Evolutionary conservation across 1,139 yeast genomes (phyloP), one percentile per base, ranked within the genome.

Genomic region (Blastobotrys niveus): DNA sequence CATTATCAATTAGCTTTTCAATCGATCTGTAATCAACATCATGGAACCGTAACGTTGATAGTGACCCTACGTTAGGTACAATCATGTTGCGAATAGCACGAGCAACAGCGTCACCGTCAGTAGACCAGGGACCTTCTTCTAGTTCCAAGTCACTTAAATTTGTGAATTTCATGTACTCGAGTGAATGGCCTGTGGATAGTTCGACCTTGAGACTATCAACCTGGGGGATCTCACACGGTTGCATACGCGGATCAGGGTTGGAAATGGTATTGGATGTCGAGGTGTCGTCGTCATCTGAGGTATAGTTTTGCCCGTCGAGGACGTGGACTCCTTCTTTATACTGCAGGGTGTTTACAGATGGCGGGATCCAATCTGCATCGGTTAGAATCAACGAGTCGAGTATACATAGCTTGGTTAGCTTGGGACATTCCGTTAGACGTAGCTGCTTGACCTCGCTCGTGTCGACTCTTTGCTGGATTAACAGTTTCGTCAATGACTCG

Each of bases 91-190:
- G 22, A n/a, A 25, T 30, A 2, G 42, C 42, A 6, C 42, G 30
- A n/a, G 21, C 24, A 15, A 39, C 37, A 2, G 42, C 24, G 31
- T 22, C 32, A 3, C 42, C 42, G 15, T 39, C 37, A 2, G 36
- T 31, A 17, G 37, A 32, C 42, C 42, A 39, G 14, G 42, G 42
- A 2, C 42, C 42, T 39, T 39, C 42, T 24, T 39, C 37, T 4
- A 39, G 36, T 19, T 39, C 42, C 36, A 39, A 14, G 19, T 39
- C 42, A 2, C 19, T 17, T 12, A 39, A 20, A 8, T 32, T 14
- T 7, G 17, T 39, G 22, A 39, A 39, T 32, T 24, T 39, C 42
- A 39, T 39, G 15, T 31, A 31, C 19, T 39, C 9, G 17, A 39
- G 22, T n/a, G 42, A 39, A 31, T 39, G 42, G 18, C 37, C 42